Conservation (phyloP, 768 basidiomycete species). For the Mycena pura region DNA sequence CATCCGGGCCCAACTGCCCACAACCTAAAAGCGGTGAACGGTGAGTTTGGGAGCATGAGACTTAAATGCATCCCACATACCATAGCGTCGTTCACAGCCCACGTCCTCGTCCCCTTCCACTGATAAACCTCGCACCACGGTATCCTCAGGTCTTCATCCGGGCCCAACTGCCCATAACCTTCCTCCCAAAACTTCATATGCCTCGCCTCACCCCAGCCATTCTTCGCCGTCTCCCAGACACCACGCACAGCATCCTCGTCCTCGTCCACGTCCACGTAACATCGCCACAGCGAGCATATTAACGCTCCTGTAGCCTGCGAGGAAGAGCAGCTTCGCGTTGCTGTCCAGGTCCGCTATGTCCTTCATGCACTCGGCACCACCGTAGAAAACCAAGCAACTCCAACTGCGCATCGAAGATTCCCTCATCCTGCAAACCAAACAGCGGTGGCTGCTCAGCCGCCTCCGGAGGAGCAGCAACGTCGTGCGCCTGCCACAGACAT, state of each 20-base stretch:
- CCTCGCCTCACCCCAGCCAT: neutral
- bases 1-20: neutral
- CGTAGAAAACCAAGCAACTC: neutral
- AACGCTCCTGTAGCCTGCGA: neutral
- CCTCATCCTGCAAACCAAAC: neutral
- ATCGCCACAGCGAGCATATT: neutral
- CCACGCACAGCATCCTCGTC: neutral
- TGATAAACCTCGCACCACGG: no score
- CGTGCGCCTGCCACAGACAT: neutral
- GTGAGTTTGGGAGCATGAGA: no score
- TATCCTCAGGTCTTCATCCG: neutral
- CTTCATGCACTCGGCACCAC: neutral
- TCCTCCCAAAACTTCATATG: neutral
- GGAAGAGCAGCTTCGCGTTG: neutral
- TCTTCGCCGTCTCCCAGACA: neutral
- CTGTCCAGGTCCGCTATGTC: neutral
- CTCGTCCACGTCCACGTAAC: neutral
- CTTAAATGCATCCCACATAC: neutral
- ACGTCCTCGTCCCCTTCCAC: neutral
- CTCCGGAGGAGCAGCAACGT: neutral
- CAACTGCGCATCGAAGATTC: neutral
- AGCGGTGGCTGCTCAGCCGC: neutral
- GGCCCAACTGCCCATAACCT: neutral
- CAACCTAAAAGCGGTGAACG: neutral
- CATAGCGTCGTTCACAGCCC: no score